These are phyloP conservation scores for Arachnopeziza araneosa DNA, from an alignment of 2,329 filamentous ascomycete species.

Conservation along the genomic window DNA sequence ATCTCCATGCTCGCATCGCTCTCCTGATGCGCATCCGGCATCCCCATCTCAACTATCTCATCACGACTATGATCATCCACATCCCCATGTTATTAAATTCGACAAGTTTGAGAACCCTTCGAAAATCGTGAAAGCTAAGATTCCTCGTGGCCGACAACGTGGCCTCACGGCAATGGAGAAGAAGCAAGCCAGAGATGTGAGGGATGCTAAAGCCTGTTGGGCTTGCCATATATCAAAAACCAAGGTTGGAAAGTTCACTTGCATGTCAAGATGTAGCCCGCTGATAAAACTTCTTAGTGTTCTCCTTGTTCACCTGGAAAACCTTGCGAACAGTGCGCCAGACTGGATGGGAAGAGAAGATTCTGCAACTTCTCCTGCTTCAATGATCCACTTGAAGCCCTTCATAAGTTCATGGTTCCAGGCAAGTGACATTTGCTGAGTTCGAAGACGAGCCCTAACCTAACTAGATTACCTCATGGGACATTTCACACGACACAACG, in stretches of 20 bases:
- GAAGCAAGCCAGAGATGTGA: slow-evolving; percentile 27
- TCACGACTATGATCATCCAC: slow-evolving; percentile 10
- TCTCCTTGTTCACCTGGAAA: slow-evolving; percentile 29
- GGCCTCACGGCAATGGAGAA: slow-evolving; percentile 27
- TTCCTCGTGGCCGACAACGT: slow-evolving; percentile 23
- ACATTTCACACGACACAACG: slow-evolving; percentile 25
- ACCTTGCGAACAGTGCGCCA: slow-evolving; percentile 28
- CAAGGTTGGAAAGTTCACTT: slow-evolving; percentile 15
- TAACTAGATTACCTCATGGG: slow-evolving; percentile 24
- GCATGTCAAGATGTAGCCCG: not conserved
- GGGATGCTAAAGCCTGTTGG: slow-evolving; percentile 30
- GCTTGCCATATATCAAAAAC: slow-evolving; percentile 31
- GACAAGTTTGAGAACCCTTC: slow-evolving; percentile 7
- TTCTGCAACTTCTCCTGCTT: slow-evolving; percentile 30
- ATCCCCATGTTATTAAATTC: slow-evolving; percentile 24
- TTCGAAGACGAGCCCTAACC: slow-evolving; percentile 4
- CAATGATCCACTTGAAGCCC: slow-evolving; percentile 28
- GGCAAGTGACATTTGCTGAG: slow-evolving; percentile 11
- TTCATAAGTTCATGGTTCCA: slow-evolving; percentile 26
- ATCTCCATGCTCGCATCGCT: slow-evolving; percentile 15
- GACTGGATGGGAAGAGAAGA: slow-evolving; percentile 26
- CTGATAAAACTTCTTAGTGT: slow-evolving; percentile 14
- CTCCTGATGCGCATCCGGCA: slow-evolving; percentile 14
- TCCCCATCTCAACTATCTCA: slow-evolving; percentile 12
- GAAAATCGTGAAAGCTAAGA: slow-evolving; percentile 18